Conservation (phyloP, 495 filamentous ascomycete genomes). For the Xylaria flabelliformis region DNA sequence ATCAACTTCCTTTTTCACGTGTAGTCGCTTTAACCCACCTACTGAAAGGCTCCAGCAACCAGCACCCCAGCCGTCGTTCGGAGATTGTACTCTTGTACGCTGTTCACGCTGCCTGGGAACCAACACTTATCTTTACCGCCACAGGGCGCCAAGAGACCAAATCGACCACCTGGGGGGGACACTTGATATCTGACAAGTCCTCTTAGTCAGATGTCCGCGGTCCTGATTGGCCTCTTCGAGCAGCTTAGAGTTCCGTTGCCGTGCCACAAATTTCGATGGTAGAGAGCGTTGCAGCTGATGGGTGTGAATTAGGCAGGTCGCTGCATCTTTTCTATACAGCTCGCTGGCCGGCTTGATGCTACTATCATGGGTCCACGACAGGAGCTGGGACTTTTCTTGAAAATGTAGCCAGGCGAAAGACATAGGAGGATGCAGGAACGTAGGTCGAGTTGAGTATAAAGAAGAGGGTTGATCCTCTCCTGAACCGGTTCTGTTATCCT, state of each 20-base stretch:
- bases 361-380: slow-evolving; percentile 18
- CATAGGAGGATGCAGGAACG: background rate
- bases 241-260: slow-evolving; percentile 12
- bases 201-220: slow-evolving; percentile 4
- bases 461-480: slow-evolving; percentile 17
- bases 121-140: slow-evolving; percentile 23
- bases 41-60: slow-evolving; percentile 7
- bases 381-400: slow-evolving; percentile 11
- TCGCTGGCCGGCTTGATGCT: slow-evolving; percentile 12
- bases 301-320: slow-evolving; percentile 27
- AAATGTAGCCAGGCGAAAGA: background rate
- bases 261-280: slow-evolving; percentile 18
- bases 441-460: slow-evolving; percentile 19
- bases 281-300: slow-evolving; percentile 24
- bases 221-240: slow-evolving; percentile 17
- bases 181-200: slow-evolving; percentile 24
- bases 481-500: background rate
- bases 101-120: background rate
- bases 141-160: slow-evolving; percentile 13
- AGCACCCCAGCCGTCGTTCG: slow-evolving; percentile 19
- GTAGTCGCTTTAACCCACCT: slow-evolving; percentile 19
- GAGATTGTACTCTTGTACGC: slow-evolving; percentile 10
- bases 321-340: slow-evolving; percentile 1
- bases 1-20: slow-evolving; percentile 25
- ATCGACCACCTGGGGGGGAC: slow-evolving; percentile 8